A percentile compares a stretch with the other conserved stretches of the same genome.
These are phyloP conservation scores for Metschnikowia kunwiensis DNA, from an alignment of 805 yeast genomes.

Conservation along the genomic window DNA sequence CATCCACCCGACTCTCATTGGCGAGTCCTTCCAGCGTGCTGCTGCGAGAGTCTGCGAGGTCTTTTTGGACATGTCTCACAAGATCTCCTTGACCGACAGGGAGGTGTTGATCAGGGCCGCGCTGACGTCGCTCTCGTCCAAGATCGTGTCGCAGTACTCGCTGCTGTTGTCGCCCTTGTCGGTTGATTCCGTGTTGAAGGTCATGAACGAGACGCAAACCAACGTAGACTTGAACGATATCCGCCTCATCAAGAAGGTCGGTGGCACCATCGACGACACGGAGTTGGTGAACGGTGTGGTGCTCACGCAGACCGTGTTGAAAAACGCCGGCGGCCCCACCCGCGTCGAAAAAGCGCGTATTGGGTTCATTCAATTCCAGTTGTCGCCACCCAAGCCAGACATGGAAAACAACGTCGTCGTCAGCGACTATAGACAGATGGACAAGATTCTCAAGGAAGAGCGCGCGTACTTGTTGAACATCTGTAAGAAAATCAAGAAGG, in stretches of 20 bases:
- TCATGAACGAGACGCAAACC: slow-evolving; percentile 56
- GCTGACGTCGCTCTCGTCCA: slow-evolving; percentile 87
- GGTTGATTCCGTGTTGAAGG: slow-evolving; percentile 87
- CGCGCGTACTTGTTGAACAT: slow-evolving; percentile 91
- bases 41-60: slow-evolving; percentile 80
- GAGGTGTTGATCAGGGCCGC: slow-evolving; percentile 90
- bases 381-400: slow-evolving; percentile 95
- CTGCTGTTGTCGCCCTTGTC: slow-evolving; percentile 85
- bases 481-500: slow-evolving; percentile 93
- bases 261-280: slow-evolving; percentile 97
- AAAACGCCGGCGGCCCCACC: slow-evolving; percentile 91
- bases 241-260: slow-evolving; percentile 87
- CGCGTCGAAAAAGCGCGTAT: slow-evolving; percentile 91
- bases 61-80: slow-evolving; percentile 77
- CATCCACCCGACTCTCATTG: slow-evolving; percentile 92
- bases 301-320: slow-evolving; percentile 83
- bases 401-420: slow-evolving; percentile 97
- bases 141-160: slow-evolving; percentile 92
- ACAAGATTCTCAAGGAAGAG: slow-evolving; percentile 95
- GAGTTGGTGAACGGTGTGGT: slow-evolving; percentile 91
- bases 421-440: slow-evolving; percentile 98
- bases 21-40: slow-evolving; percentile 90
- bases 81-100: slow-evolving; percentile 74
- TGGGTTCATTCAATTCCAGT: slow-evolving; percentile 88
- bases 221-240: slow-evolving; percentile 85